phyloP scores from a whole-genome alignment of 805 yeast genomes.

The Scheffersomyces lignosus region DNA sequence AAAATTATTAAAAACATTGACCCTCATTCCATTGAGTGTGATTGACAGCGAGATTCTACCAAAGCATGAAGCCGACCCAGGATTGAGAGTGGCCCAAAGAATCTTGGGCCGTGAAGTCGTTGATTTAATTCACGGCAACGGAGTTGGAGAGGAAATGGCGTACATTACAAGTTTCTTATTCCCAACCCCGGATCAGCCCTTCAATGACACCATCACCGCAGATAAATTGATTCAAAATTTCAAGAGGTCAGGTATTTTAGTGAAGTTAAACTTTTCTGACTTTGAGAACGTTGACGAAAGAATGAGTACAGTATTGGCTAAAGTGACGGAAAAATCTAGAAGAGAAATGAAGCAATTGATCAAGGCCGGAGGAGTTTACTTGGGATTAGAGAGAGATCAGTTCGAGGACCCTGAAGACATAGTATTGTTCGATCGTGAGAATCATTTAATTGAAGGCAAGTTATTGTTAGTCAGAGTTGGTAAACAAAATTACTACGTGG shows the following conservation, averaged over 20 bases:
- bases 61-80: conserved; percentile 59
- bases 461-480: conserved; percentile 73
- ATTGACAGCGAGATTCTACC: conserved; percentile 52
- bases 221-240: conserved; percentile 57
- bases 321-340: conserved; percentile 48
- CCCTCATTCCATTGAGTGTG: conserved; percentile 65
- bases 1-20: conserved; percentile 70
- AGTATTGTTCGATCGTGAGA: conserved; percentile 45
- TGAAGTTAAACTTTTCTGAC: conserved; percentile 31
- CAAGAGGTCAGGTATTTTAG: conserved; percentile 55
- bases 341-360: conserved; percentile 63
- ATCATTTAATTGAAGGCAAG: conserved; percentile 55
- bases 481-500: conserved; percentile 62
- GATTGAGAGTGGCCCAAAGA: conserved; percentile 69
- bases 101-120: conserved; percentile 81
- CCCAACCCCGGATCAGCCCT: conserved; percentile 53
- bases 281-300: conserved; percentile 31
- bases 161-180: conserved; percentile 67
- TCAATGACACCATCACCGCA: conserved; percentile 45
- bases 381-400: conserved; percentile 61
- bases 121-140: conserved; percentile 83
- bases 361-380: conserved; percentile 69
- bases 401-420: conserved; percentile 48
- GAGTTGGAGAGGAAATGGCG: conserved; percentile 67
- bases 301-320: conserved; percentile 54